A percentile compares a stretch with the other conserved stretches of the same genome.
Conservation (phyloP, 2,329 filamentous ascomycete species). For the Lachnellula subtilissima region DNA sequence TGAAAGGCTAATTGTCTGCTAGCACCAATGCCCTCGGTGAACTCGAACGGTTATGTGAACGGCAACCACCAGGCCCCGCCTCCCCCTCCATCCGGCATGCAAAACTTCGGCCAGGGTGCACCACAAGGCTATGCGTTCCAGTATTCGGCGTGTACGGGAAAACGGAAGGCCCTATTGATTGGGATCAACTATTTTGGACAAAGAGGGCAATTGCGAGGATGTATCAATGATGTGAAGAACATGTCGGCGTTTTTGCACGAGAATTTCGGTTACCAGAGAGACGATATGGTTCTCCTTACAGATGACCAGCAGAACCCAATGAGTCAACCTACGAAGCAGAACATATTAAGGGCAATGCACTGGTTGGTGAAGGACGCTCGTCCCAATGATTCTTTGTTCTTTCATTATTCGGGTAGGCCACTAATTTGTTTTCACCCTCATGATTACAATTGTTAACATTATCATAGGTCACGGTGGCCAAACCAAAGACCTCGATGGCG, state of each 20-base stretch:
- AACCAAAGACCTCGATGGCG: slow-evolving; percentile 70
- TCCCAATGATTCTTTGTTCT: slow-evolving; percentile 92
- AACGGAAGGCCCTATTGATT: slow-evolving; percentile 81
- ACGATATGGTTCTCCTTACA: slow-evolving; percentile 95
- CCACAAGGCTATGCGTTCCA: slow-evolving; percentile 77
- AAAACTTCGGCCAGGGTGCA: slow-evolving; percentile 76
- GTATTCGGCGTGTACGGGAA: slow-evolving; percentile 86
- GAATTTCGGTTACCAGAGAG: slow-evolving; percentile 84
- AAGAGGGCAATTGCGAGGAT: slow-evolving; percentile 81
- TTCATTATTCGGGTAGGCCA: slow-evolving; percentile 81
- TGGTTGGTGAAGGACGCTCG: slow-evolving; percentile 92
- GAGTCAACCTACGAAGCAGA: slow-evolving; percentile 93
- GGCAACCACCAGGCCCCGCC: slow-evolving; percentile 56
- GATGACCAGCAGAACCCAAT: slow-evolving; percentile 96
- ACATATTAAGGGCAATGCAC: slow-evolving; percentile 95
- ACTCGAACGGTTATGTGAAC: slow-evolving; percentile 51
- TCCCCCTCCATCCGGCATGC: slow-evolving; percentile 57
- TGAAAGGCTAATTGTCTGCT: slow-evolving; percentile 2
- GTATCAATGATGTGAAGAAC: slow-evolving; percentile 96
- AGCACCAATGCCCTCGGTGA: slow-evolving; percentile 40
- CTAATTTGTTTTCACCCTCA: slow-evolving; percentile 7
- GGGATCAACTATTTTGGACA: slow-evolving; percentile 97
- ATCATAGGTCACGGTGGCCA: slow-evolving; percentile 68
- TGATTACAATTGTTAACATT: slow-evolving; percentile 9
- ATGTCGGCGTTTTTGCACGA: slow-evolving; percentile 90